A percentile compares a stretch with the other conserved stretches of the same genome.
Conservation (phyloP, 352 stramenopile genomes). For the Globisporangium polare region DNA sequence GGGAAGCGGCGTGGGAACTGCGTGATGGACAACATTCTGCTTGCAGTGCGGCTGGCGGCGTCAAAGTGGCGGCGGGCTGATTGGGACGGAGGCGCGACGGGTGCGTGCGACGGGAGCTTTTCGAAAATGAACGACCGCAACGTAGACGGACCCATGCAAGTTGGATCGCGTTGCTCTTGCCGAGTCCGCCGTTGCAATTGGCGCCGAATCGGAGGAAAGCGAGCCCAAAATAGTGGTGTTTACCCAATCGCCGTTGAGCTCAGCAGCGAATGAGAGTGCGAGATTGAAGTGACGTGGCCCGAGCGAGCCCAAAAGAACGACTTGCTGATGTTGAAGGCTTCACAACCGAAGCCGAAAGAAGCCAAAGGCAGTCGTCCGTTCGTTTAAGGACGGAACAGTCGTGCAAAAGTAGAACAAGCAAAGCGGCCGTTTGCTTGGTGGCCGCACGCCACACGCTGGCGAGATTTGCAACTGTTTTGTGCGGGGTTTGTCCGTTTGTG, state of each 20-base stretch:
- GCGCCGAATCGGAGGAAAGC: too few species aligned
- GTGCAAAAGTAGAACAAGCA: too few species aligned
- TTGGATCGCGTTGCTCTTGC: background rate
- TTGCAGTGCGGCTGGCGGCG: background rate
- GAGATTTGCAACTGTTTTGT: too few species aligned
- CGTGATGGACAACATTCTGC: slow-evolving; percentile 72
- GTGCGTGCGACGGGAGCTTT: slow-evolving; percentile 8
- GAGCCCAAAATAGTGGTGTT: background rate
- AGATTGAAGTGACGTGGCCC: background rate
- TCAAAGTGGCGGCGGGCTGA: background rate
- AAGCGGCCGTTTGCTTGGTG: too few species aligned
- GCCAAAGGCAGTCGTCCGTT: background rate
- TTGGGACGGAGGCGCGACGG: background rate
- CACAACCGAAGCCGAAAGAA: background rate
- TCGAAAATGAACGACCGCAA: slow-evolving; percentile 2
- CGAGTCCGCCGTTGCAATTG: background rate
- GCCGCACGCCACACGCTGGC: too few species aligned
- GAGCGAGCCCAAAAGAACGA: background rate
- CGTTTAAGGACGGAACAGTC: too few species aligned
- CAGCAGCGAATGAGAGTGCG: background rate
- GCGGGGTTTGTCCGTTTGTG: too few species aligned
- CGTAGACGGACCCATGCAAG: background rate
- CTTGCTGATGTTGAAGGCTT: background rate
- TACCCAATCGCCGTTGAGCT: background rate
- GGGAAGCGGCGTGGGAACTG: slow-evolving; percentile 78